These are phyloP conservation scores for Ambrosiella beaveri DNA, from an alignment of 2,329 filamentous ascomycete species.

Conservation along the genomic window DNA sequence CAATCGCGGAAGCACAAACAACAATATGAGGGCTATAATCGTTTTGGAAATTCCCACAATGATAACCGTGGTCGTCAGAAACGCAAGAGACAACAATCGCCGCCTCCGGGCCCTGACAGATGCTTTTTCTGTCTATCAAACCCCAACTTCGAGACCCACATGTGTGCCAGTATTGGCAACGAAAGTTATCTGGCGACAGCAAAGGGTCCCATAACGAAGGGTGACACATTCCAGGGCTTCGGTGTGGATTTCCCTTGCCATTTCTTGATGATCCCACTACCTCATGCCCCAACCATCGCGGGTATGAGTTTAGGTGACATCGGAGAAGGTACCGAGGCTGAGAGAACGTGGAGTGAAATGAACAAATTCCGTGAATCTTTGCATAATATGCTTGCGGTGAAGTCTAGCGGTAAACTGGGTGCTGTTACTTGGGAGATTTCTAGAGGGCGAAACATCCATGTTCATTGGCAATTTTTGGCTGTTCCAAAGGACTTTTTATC, in stretches of 20 bases:
- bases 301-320: conserved; percentile 38
- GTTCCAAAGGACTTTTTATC: conserved; percentile 49
- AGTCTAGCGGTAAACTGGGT: conserved; percentile 45
- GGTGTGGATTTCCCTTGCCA: conserved; percentile 65
- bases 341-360: conserved; percentile 63
- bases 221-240: conserved; percentile 45
- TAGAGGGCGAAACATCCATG: conserved; percentile 62
- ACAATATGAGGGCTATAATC: conserved; percentile 2
- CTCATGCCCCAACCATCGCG: conserved; percentile 60
- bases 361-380: conserved; percentile 57
- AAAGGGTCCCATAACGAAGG: conserved; percentile 68
- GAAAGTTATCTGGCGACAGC: conserved; percentile 80
- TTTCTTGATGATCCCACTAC: conserved; percentile 77
- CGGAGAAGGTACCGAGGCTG: conserved; percentile 34
- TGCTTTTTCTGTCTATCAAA: conserved; percentile 97
- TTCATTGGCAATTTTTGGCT: conserved; percentile 87
- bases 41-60: conserved; percentile 20
- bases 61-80: conserved; percentile 28
- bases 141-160: conserved; percentile 63
- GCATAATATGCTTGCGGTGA: conserved; percentile 56
- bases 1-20: conserved; percentile 2
- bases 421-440: conserved; percentile 88
- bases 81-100: conserved; percentile 30
- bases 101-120: conserved; percentile 52
- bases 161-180: conserved; percentile 77